Percentiles rank a stretch among this genome's conserved stretches.
These are phyloP conservation scores for Diophrys appendiculata DNA, from an alignment of 73 alveolate genomes.

Conservation along the genomic window DNA sequence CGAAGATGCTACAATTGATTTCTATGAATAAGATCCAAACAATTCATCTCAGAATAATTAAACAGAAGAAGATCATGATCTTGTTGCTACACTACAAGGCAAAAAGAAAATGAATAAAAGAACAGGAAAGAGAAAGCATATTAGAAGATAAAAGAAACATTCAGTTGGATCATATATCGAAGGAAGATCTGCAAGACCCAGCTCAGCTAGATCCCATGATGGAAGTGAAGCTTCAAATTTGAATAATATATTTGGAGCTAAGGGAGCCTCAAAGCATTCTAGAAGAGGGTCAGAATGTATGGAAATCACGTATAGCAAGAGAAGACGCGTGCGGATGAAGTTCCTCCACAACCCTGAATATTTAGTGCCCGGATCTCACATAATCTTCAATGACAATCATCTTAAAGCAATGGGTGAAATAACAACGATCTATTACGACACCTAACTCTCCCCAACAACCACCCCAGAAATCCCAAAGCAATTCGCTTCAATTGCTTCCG, in stretches of 20 bases:
- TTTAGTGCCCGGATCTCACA: constrained; percentile 64
- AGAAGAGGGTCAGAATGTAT: neutral
- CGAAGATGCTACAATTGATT: no score
- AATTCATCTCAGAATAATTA: constrained; percentile 4
- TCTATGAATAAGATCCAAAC: constrained; percentile 18
- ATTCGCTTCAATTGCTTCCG: no score
- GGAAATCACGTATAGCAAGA: no score
- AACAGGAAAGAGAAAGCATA: neutral
- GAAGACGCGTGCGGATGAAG: constrained; percentile 31
- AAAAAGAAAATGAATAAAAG: constrained; percentile 11
- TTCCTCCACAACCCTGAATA: constrained; percentile 86
- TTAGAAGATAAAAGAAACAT: constrained; percentile 21
- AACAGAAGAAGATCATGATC: constrained; percentile 45
- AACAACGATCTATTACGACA: constrained; percentile 55
- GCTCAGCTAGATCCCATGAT: no score
- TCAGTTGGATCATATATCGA: neutral
- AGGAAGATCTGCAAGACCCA: no score
- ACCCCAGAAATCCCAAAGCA: no score
- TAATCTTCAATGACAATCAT: constrained; percentile 69
- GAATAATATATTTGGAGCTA: no score
- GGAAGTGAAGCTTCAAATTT: no score
- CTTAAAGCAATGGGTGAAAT: constrained; percentile 82
- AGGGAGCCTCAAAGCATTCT: no score
- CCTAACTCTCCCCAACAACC: no score
- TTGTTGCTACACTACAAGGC: no score